Percentiles rank a stretch among this genome's conserved stretches.
Conservation (phyloP, 805 yeast species). For the Diddensiella transvaalensis region DNA sequence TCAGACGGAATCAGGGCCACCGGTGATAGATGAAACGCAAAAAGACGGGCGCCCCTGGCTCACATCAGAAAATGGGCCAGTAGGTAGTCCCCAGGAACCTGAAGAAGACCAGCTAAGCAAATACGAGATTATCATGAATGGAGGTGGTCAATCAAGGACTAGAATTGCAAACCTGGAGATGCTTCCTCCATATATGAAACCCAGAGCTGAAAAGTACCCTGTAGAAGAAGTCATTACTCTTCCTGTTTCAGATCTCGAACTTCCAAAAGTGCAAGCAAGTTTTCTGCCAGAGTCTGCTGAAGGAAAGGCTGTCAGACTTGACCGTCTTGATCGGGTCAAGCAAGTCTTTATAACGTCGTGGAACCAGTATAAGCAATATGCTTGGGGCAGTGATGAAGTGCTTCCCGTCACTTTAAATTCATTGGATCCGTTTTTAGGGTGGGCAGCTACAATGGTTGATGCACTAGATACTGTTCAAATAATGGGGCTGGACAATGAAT, state of each 20-base stretch:
- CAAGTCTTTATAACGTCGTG: conserved; percentile 43
- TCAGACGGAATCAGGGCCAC: not conserved
- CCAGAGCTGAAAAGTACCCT: conserved; percentile 19
- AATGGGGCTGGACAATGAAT: conserved; percentile 42
- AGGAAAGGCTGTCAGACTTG: conserved; percentile 20
- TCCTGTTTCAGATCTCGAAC: conserved; percentile 5
- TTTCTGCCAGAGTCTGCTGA: conserved; percentile 24
- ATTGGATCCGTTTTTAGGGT: conserved; percentile 43
- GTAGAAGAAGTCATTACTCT: conserved; percentile 11
- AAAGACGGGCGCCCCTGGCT: too few species aligned
- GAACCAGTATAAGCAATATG: conserved; percentile 40
- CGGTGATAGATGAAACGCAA: not conserved
- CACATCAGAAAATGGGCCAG: too few species aligned
- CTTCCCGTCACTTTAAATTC: conserved; percentile 36
- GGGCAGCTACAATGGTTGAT: conserved; percentile 53
- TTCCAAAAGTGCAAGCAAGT: conserved; percentile 23
- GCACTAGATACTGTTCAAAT: conserved; percentile 49
- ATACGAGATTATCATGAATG: conserved; percentile 16
- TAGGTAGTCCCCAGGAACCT: not conserved
- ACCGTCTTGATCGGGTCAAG: conserved; percentile 34
- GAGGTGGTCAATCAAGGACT: conserved; percentile 16
- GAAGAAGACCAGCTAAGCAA: not conserved
- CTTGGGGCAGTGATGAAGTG: conserved; percentile 47
- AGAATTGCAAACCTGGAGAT: conserved; percentile 1
- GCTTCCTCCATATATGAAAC: conserved; percentile 10